A percentile compares a stretch with the other conserved stretches of the same genome.
phyloP scores from a whole-genome alignment of 106 monocot species.

The Acanthochlamys bracteata region DNA sequence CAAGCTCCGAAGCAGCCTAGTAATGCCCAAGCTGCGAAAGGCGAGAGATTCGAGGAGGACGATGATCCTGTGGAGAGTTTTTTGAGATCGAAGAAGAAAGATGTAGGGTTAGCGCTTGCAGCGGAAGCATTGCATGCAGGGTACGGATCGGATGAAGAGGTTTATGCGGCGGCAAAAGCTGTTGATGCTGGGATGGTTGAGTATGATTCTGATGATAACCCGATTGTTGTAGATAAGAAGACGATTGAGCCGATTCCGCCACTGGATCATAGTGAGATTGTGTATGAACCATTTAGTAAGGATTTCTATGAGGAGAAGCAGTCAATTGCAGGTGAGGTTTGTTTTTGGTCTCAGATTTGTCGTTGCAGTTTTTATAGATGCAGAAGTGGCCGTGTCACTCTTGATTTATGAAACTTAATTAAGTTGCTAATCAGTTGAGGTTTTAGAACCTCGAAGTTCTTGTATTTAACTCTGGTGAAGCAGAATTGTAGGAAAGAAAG shows the following conservation, averaged over 20 bases:
- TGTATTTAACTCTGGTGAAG: too few species aligned
- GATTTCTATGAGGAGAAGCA: slow-evolving; percentile 94
- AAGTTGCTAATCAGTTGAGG: too few species aligned
- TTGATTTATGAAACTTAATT: too few species aligned
- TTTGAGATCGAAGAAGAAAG: slow-evolving; percentile 88
- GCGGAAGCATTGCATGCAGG: slow-evolving; percentile 81
- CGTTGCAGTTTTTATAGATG: too few species aligned
- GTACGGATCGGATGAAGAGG: slow-evolving; percentile 93
- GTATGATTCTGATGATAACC: slow-evolving; percentile 95
- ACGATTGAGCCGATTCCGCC: slow-evolving; percentile 90
- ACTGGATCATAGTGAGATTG: slow-evolving; percentile 65
- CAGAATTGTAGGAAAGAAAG: too few species aligned
- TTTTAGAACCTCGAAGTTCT: too few species aligned
- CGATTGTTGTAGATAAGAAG: slow-evolving; percentile 72
- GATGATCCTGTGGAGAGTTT: slow-evolving; percentile 94
- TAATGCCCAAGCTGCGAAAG: slow-evolving; percentile 9
- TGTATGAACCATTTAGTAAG: slow-evolving; percentile 85
- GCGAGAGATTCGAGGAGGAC: slow-evolving; percentile 32
- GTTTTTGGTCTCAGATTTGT: background rate
- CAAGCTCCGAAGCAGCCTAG: slow-evolving; percentile 29
- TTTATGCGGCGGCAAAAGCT: slow-evolving; percentile 94
- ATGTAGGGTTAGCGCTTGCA: slow-evolving; percentile 69
- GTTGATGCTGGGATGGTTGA: slow-evolving; percentile 94
- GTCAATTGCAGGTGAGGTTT: slow-evolving; percentile 58
- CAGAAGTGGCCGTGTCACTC: too few species aligned